Conservation (phyloP, 2,329 filamentous ascomycete species). For the Beauveria brongniartii region DNA sequence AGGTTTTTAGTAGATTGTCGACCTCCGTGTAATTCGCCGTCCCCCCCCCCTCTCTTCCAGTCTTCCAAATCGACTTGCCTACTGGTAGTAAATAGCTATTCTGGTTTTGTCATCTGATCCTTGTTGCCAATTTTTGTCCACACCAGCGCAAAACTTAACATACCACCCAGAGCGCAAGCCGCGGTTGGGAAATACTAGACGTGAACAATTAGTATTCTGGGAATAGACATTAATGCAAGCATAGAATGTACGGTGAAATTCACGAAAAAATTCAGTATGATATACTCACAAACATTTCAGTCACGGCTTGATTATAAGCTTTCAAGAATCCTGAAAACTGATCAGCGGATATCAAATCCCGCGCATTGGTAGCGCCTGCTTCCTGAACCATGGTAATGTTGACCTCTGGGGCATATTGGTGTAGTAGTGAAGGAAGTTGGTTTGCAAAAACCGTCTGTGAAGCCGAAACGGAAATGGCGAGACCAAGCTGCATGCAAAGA, state of each 20-base stretch:
- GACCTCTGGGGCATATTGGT: not conserved
- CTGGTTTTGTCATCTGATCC: too few relatives aligned
- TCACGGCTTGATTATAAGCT: conserved; percentile 3
- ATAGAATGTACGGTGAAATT: too few relatives aligned
- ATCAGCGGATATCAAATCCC: not conserved
- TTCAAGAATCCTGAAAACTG: not conserved
- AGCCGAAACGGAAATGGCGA: conserved; percentile 3
- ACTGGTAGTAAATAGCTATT: too few relatives aligned
- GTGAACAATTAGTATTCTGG: too few relatives aligned
- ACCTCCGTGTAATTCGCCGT: too few relatives aligned
- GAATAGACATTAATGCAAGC: too few relatives aligned
- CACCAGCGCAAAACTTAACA: not conserved
- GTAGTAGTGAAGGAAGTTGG: not conserved
- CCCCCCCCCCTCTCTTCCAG: too few relatives aligned
- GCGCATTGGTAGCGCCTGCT: not conserved
- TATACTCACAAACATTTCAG: not conserved
- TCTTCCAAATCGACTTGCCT: too few relatives aligned
- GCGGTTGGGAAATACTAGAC: not conserved
- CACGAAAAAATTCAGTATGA: not conserved
- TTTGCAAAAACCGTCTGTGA: conserved; percentile 3
- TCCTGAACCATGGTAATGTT: not conserved
- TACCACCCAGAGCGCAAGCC: not conserved
- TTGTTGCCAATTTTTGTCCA: not conserved
- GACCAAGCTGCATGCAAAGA: conserved; percentile 7
- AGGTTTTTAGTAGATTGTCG: too few relatives aligned